phyloP scores from a whole-genome alignment of 2,329 filamentous ascomycete species.

The Ophiocordyceps camponoti-floridani region DNA sequence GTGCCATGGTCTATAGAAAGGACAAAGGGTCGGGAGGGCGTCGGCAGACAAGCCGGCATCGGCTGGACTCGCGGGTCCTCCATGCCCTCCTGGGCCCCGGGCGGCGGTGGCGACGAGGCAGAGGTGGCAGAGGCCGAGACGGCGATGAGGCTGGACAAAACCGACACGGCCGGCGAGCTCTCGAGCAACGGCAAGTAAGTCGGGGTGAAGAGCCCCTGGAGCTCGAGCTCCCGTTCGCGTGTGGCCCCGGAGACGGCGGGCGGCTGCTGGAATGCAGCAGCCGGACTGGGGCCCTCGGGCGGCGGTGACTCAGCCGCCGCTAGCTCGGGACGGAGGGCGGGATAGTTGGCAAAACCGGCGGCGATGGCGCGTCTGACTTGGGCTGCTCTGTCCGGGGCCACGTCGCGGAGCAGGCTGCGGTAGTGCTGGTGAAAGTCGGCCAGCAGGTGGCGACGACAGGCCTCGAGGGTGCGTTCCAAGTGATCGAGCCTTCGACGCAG shows the following conservation, averaged over 20 bases:
- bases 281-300: conserved; percentile 11
- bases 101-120: conserved; percentile 4
- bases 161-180: conserved; percentile 12
- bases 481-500: conserved; percentile 34
- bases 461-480: conserved; percentile 37
- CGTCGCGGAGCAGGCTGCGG: conserved; percentile 27
- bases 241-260: conserved; percentile 17
- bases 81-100: conserved; percentile 7
- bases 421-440: conserved; percentile 38
- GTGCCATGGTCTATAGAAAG: conserved; percentile 16
- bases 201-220: conserved; percentile 45
- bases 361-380: conserved; percentile 28
- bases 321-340: conserved; percentile 22
- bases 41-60: neutral
- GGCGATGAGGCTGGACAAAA: conserved; percentile 3
- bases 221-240: conserved; percentile 38
- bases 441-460: conserved; percentile 38
- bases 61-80: conserved; percentile 4
- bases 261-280: conserved; percentile 14
- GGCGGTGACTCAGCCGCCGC: conserved; percentile 17
- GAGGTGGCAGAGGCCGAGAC: neutral
- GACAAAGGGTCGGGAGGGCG: conserved; percentile 7
- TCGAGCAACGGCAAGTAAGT: conserved; percentile 45
- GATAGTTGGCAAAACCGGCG: conserved; percentile 24
- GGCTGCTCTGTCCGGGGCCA: conserved; percentile 25